Conservation (phyloP, 2,329 filamentous ascomycete genomes). For the Aspergillus fructus region DNA sequence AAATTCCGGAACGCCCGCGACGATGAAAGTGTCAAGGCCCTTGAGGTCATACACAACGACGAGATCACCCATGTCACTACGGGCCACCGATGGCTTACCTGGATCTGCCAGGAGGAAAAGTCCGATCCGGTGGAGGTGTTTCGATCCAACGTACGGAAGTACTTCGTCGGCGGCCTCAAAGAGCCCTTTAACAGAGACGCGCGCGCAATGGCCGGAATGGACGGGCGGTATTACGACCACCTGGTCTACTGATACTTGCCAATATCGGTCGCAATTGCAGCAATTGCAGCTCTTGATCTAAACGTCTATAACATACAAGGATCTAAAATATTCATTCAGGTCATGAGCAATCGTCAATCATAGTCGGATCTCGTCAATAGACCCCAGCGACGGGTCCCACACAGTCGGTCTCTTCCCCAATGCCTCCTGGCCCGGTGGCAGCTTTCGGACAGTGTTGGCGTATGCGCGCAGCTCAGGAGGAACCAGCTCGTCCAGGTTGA, state of each 20-base stretch:
- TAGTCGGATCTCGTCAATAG: constrained; percentile 9
- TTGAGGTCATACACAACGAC: constrained; percentile 49
- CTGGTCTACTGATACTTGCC: constrained; percentile 3
- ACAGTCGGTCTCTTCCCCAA: constrained; percentile 12
- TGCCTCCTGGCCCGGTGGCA: constrained; percentile 8
- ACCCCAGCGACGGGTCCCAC: constrained; percentile 9
- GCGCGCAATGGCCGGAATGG: constrained; percentile 46
- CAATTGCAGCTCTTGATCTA: neutral
- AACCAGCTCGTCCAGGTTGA: constrained; percentile 9
- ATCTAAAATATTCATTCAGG: constrained; percentile 1
- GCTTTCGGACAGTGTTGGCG: neutral
- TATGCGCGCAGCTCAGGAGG: constrained; percentile 6
- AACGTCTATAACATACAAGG: neutral
- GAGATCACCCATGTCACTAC: constrained; percentile 52
- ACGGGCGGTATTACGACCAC: constrained; percentile 43
- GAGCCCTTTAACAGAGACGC: constrained; percentile 49
- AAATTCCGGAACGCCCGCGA: constrained; percentile 47
- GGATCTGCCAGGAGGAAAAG: constrained; percentile 48
- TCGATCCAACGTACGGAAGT: constrained; percentile 42
- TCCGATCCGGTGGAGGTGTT: constrained; percentile 49
- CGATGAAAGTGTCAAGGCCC: constrained; percentile 41
- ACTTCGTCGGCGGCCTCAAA: constrained; percentile 44
- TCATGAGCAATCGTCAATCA: constrained; percentile 3
- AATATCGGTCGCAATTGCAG: neutral
- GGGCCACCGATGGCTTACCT: constrained; percentile 48